phyloP scores from a whole-genome alignment of 768 basidiomycete genomes.

The Sutorius australiensis region DNA sequence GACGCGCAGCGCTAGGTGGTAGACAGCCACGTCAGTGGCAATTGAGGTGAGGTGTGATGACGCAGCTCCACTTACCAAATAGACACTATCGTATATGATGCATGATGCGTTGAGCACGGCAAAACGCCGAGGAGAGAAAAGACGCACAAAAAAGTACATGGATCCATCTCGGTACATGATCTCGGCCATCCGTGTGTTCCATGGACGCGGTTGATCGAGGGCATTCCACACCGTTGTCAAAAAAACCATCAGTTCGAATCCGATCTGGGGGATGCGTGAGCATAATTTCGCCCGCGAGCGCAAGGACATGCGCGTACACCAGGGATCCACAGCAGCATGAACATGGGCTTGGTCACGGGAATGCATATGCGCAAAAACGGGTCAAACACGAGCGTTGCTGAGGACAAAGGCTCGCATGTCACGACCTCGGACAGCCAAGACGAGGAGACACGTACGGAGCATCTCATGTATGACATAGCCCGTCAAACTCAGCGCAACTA shows the following conservation, averaged over 20 bases:
- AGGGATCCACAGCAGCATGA: conserved; percentile 27
- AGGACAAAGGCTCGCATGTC: neutral
- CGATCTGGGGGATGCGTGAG: conserved; percentile 17
- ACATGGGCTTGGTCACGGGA: conserved; percentile 17
- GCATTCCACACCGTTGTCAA: conserved; percentile 28
- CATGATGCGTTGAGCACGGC: neutral
- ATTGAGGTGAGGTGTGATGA: neutral
- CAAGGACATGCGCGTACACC: conserved; percentile 16
- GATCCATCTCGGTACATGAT: conserved; percentile 30
- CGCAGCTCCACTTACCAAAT: conserved; percentile 17
- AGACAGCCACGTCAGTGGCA: neutral
- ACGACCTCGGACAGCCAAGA: neutral
- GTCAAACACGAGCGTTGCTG: conserved; percentile 17
- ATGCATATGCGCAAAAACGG: conserved; percentile 18
- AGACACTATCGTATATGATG: conserved; percentile 10
- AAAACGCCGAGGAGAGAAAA: neutral
- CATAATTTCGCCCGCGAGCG: neutral
- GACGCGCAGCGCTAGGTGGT: conserved; percentile 17
- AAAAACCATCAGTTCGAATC: conserved; percentile 32
- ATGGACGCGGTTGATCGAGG: conserved; percentile 23
- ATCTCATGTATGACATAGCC: conserved; percentile 26
- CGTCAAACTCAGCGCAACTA: conserved; percentile 18
- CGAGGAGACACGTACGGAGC: conserved; percentile 22
- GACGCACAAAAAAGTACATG: conserved; percentile 26
- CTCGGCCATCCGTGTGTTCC: conserved; percentile 15